Evolutionary conservation across 148 eudicot genomes (phyloP).

Genomic region (Arctostaphylos glauca): DNA sequence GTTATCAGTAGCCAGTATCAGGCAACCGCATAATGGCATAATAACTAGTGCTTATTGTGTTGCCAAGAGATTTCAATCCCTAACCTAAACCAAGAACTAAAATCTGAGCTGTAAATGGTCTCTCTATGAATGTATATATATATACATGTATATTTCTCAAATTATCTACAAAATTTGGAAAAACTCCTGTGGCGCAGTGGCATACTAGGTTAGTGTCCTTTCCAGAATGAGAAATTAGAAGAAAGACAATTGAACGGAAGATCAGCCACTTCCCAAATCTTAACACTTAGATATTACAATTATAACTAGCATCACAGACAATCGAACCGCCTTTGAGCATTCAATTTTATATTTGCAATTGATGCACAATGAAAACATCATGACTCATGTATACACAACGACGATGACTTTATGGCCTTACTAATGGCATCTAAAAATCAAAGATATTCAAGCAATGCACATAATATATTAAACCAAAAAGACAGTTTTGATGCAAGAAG

Average conservation of each 20-base stretch:
- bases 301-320: not conserved
- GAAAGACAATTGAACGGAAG: not conserved
- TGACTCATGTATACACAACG: not conserved
- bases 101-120: not conserved
- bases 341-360: not conserved
- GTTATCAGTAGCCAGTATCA: not conserved
- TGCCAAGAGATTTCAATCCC: not conserved
- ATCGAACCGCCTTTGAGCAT: not conserved
- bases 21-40: not conserved
- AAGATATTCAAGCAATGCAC: not conserved
- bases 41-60: not conserved
- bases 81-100: not conserved
- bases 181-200: constrained; percentile 4
- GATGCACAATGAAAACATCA: not conserved
- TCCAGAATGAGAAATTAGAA: not conserved
- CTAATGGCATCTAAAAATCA: not conserved
- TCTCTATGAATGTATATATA: too few relatives aligned
- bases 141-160: too few relatives aligned
- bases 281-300: not conserved
- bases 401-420: not conserved
- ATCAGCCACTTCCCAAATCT: not conserved
- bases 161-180: not conserved
- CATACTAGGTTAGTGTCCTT: not conserved
- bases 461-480: not conserved
- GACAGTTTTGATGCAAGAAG: not conserved